Base-by-base conservation (phyloP, 1,139 yeast species). In the Schwanniomyces etchellsii region DNA sequence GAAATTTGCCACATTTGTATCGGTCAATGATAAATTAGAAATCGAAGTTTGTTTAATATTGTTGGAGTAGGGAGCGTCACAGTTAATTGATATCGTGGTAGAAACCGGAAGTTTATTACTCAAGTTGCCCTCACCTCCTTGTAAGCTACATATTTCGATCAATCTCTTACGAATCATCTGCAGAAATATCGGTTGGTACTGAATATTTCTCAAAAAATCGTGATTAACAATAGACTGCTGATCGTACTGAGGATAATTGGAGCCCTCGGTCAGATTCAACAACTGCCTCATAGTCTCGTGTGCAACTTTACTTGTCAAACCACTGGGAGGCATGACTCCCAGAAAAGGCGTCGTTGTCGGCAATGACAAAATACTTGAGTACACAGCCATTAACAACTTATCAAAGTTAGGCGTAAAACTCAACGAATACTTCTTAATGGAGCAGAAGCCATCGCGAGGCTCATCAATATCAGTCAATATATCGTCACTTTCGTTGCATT, bases 301-400 rank as follows among this genome's bases (percentile, higher is more conserved):
- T 21, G 71, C 67, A 14, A 66, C 70, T 36, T 55, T 59, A 30
- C 68, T 57, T 7, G 60, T 70, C 31, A 66, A 48, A 2, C 73
- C 73, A 47, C 68, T 61, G 3, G 73, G 73, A 14, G 72, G 72
- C 7, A 57, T 50, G 5, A 42, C 29, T 1, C 73, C 73, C 48
- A 58, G 57, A 36, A 66, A 66, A 7, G 73, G 73, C 5, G 72
- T 65, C 3, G 72, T 65, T 10, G 73, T 66, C 24, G 73, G 73
- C 33, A 60, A 54, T 18, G 64, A 52, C 32, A 65, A 48, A 22
- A 64, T 50, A 29, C 58, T 53, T 18, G 57, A 48, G 43, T 66
- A 66, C 4, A 60, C 43, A 12, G 57, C 40, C 52, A 63, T 43
- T 10, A 66, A 55, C 31, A 65, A 46, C 41, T 55, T 62, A 38